Evolutionary conservation across 208 protist genomes (phyloP), one percentile per base, ranked within the genome.

Genomic region (Leishmania guyanensis): DNA sequence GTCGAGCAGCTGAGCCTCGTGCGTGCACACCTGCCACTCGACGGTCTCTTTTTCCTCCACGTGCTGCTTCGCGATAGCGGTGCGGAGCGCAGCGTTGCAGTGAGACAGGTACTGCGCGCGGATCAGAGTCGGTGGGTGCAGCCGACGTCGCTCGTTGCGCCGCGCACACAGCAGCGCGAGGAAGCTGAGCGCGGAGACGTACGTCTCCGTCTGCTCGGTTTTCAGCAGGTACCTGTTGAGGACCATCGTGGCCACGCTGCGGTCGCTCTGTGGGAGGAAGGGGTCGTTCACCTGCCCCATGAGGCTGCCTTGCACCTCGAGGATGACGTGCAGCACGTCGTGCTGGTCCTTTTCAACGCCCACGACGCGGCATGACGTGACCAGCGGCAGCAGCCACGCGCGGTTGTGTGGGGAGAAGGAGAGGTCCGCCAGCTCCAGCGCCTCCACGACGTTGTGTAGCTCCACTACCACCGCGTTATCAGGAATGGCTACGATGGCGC

Each of bases 381-480:
- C 91, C 66, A 97, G 85, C 33, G 94, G 94, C 50, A 97, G 86
- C 53, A 97, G 75, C 93, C 94, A 97, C 74, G 94, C 91, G 8
- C 86, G 75, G 84, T 95, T 90, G 75, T 91, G 86, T 26, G 94
- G 93, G 65, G 93, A 91, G 77, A 90, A 76, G 54, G 88, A 91
- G 26, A 95, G 69, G 76, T 97, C 93, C 26, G 86, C 90, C 70
- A 94, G 62, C 79, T 97, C 92, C 39, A 97, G 65, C 36, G 77
- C 90, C 81, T 96, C 92, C 22, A 88, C 77, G 0, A 84, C 86
- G 80, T 84, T 58, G 54, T 81, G 88, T 48, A 97, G 86, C 82
- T 97, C 94, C 79, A 97, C 95, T 5, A 97, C 74, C 51, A 97
- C 91, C 3, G 87, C 87, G 82, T 89, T 95, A 75, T 97, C 94